A percentile compares a stretch with the other conserved stretches of the same genome.
These are phyloP conservation scores for Phialemoniopsis sp. DNA, from an alignment of 2,329 filamentous ascomycete species.

Conservation along the genomic window DNA sequence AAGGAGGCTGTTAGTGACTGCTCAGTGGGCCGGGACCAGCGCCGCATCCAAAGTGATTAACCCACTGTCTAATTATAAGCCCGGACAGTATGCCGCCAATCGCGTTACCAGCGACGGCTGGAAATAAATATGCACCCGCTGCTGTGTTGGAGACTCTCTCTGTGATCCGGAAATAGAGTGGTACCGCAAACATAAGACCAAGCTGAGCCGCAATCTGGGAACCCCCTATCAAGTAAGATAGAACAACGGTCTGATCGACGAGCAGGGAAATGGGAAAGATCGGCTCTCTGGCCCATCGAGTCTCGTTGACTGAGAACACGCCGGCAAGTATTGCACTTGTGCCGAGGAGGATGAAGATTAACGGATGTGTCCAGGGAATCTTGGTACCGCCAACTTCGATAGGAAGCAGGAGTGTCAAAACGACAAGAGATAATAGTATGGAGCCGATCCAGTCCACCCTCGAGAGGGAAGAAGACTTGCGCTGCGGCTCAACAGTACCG, in stretches of 20 bases:
- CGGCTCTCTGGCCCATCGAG: constrained; percentile 44
- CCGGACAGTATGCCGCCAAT: constrained; percentile 59
- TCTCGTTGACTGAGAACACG: constrained; percentile 25
- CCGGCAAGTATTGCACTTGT: constrained; percentile 19
- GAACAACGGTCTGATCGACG: constrained; percentile 43
- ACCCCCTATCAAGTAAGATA: constrained; percentile 46
- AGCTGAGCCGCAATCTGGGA: constrained; percentile 56
- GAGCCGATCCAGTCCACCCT: constrained; percentile 59
- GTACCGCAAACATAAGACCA: constrained; percentile 60
- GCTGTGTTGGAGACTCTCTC: constrained; percentile 50
- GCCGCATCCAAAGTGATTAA: not conserved
- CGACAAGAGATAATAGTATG: constrained; percentile 29
- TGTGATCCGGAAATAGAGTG: constrained; percentile 67
- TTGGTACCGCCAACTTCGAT: constrained; percentile 33
- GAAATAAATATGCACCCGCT: constrained; percentile 59
- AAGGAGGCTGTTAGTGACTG: not conserved
- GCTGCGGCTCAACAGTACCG: no score
- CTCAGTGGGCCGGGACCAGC: not conserved
- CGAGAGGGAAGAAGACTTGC: constrained; percentile 21
- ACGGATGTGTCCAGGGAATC: constrained; percentile 30
- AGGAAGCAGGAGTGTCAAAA: constrained; percentile 31
- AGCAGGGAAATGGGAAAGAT: constrained; percentile 56
- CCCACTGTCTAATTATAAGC: constrained; percentile 43
- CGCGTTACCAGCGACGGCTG: constrained; percentile 64
- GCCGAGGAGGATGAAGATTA: constrained; percentile 23